phyloP scores from a whole-genome alignment of 2,329 filamentous ascomycete genomes.

The Geosmithia morbida region DNA sequence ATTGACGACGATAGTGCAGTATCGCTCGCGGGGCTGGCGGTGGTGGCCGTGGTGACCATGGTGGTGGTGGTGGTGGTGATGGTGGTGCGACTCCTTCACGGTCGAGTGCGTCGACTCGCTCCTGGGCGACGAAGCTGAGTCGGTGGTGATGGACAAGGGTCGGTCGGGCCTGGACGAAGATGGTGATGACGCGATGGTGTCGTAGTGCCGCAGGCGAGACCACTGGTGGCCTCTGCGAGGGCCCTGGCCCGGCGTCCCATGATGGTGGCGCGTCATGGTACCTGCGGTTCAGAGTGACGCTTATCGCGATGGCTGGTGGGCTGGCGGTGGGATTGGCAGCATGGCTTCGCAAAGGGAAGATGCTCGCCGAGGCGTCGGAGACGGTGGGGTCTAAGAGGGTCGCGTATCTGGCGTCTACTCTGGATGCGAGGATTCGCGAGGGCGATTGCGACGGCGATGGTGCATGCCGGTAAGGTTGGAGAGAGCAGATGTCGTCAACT shows the following conservation, averaged over 20 bases:
- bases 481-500: background rate
- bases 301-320: slow-evolving; percentile 2
- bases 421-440: background rate
- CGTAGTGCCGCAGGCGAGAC: slow-evolving; percentile 32
- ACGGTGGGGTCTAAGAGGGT: background rate
- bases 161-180: slow-evolving; percentile 24
- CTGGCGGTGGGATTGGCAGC: background rate
- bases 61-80: slow-evolving; percentile 10
- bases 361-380: background rate
- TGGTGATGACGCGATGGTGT: slow-evolving; percentile 24
- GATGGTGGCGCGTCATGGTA: slow-evolving; percentile 26
- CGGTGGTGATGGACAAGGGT: slow-evolving; percentile 13
- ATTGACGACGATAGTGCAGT: slow-evolving; percentile 45
- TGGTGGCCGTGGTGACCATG: slow-evolving; percentile 10
- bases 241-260: slow-evolving; percentile 18
- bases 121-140: slow-evolving; percentile 29
- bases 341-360: background rate
- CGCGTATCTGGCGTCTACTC: background rate
- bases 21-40: slow-evolving; percentile 23
- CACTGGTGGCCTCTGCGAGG: slow-evolving; percentile 32
- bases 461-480: background rate
- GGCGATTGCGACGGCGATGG: background rate
- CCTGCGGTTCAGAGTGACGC: slow-evolving; percentile 1
- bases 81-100: slow-evolving; percentile 15
- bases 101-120: slow-evolving; percentile 37